Conservation (phyloP, 1,139 yeast species). For the Hemisphaericaspora xylofermentans region DNA sequence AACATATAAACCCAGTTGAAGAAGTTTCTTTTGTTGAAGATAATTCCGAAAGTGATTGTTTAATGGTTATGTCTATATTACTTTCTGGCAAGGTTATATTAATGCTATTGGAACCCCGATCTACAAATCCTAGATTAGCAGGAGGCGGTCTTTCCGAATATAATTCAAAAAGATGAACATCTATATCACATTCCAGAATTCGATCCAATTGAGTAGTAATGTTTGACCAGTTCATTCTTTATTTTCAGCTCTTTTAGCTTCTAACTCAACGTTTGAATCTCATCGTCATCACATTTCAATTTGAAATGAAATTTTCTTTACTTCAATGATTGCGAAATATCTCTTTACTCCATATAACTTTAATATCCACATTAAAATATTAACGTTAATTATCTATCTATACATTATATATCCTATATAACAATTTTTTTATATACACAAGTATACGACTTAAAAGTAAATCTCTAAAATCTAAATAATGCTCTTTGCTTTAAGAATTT, state of each 20-base stretch:
- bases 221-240: background rate
- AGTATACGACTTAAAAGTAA: too few relatives aligned
- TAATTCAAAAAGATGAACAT: slow-evolving; percentile 51
- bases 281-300: too few relatives aligned
- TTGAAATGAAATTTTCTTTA: background rate
- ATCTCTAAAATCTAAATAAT: slow-evolving; percentile 46
- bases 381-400: too few relatives aligned
- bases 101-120: slow-evolving; percentile 31
- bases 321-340: background rate
- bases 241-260: too few relatives aligned
- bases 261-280: too few relatives aligned
- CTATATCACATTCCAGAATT: slow-evolving; percentile 13
- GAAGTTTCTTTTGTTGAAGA: slow-evolving; percentile 40
- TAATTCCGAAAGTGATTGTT: slow-evolving; percentile 44
- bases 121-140: slow-evolving; percentile 50
- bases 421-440: too few relatives aligned
- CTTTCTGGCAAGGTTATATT: slow-evolving; percentile 31
- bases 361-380: background rate
- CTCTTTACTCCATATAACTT: background rate
- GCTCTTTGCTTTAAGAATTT: slow-evolving; percentile 74
- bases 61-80: slow-evolving; percentile 31
- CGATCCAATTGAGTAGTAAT: slow-evolving; percentile 6
- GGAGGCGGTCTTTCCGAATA: slow-evolving; percentile 37
- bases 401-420: too few relatives aligned
- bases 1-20: slow-evolving; percentile 69